Base-by-base conservation (phyloP, 441 rosid genomes). In the Bruguiera hainesii region DNA sequence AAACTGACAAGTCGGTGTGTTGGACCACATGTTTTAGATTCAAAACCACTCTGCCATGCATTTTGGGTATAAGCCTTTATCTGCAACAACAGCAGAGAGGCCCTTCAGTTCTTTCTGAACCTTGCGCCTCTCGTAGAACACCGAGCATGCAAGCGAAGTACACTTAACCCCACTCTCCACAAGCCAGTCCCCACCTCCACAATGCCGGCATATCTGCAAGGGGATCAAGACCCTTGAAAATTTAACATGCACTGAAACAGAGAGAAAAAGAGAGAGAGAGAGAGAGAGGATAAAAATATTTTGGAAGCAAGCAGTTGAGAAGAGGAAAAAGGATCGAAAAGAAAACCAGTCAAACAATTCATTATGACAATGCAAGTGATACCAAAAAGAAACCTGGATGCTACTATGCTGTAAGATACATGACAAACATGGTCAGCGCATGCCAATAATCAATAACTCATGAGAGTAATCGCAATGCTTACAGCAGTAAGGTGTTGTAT, bases 131-230 rank as follows among this genome's bases (percentile, higher is more conserved):
- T 92, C 97, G 5, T 82, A 95, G 76, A 95, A 90, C 35, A 95
- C 98, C 0, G 96, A 82, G 80, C 98, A 95, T 9, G 96, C 96
- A 1, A 92, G 96, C 0, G 97, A 91, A 50, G 74, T 81, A 82
- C 99, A 95, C 75, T 90, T 95, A 67, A 95, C 85, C 66, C 99
- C 99, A 10, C 81, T 78, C 64, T 90, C 90, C 79, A 91, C 67
- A 55, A 95, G 66, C 99, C 99, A 95, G 79, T 91, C 98, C 37
- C 97, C 99, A 3, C 99, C 99, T 64, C 99, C 97, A 80, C 99
- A 95, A 20, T 95, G 91, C 64, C 90, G 75, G 70, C 98, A 95
- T 75, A 95, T 86, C 99, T 91, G 82, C 83, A 75, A 61, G 15
- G 59, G 1, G 23, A 61, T 57, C 63, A 70, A 68, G 23, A 63